phyloP scores from a whole-genome alignment of 768 basidiomycete genomes.

The Suillus subaureus region DNA sequence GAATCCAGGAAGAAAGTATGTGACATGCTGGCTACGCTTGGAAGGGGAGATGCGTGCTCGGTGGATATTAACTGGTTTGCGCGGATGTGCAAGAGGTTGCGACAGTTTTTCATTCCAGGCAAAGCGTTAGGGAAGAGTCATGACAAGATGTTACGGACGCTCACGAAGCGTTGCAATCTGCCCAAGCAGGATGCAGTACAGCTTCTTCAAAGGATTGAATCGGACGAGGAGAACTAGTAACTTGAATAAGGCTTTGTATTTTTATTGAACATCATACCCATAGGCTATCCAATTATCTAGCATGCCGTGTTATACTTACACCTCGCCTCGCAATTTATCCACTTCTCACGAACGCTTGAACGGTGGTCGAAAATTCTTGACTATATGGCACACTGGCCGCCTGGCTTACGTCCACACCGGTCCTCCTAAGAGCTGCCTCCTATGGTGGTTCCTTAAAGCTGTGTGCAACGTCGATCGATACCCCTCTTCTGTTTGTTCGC shows the following conservation, averaged over 20 bases:
- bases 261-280: background rate
- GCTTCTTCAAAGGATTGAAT: slow-evolving; percentile 22
- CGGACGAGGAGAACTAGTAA: background rate
- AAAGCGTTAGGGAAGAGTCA: background rate
- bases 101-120: background rate
- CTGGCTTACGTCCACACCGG: background rate
- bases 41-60: background rate
- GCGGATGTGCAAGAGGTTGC: background rate
- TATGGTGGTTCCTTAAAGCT: background rate
- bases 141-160: slow-evolving; percentile 1
- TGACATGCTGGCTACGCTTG: slow-evolving; percentile 17
- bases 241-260: background rate
- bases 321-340: background rate
- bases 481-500: background rate
- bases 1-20: slow-evolving; percentile 26
- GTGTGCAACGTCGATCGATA: background rate
- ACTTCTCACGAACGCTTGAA: background rate
- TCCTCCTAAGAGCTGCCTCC: background rate
- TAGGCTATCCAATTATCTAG: background rate
- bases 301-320: background rate
- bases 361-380: background rate
- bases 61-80: background rate
- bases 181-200: slow-evolving; percentile 21
- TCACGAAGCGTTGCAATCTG: slow-evolving; percentile 31
- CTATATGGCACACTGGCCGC: background rate